Conservation (phyloP, 345 rosid genomes). For the Acer saccharum region DNA sequence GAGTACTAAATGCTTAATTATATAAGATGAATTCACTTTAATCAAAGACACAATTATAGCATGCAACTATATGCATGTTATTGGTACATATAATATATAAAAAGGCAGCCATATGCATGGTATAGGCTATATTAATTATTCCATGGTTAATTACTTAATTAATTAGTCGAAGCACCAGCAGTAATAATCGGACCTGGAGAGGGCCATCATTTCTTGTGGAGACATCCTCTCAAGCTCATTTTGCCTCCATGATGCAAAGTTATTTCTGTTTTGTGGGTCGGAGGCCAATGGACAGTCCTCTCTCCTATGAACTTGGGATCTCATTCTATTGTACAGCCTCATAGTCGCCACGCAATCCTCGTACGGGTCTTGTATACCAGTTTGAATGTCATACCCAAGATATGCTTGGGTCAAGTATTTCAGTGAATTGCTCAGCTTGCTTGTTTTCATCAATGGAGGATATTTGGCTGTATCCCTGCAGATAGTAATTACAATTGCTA, state of each 20-base stretch:
- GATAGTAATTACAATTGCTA: neutral
- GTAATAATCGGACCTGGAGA: conserved; percentile 82
- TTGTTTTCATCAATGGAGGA: conserved; percentile 93
- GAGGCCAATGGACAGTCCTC: conserved; percentile 70
- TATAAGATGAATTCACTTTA: no score
- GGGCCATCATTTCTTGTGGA: conserved; percentile 66
- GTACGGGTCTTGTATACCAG: conserved; percentile 73
- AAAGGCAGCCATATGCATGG: neutral
- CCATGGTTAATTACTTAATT: no score
- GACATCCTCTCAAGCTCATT: conserved; percentile 78
- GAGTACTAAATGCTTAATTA: neutral
- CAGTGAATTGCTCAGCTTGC: conserved; percentile 94
- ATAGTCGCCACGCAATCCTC: conserved; percentile 88
- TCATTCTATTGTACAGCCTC: conserved; percentile 94
- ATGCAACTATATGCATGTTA: neutral
- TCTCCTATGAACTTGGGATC: conserved; percentile 56
- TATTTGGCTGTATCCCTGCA: conserved; percentile 81
- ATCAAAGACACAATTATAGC: neutral
- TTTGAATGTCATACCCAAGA: conserved; percentile 93
- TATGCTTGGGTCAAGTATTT: conserved; percentile 84
- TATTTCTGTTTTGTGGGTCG: conserved; percentile 77
- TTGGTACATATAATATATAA: neutral
- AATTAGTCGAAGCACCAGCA: conserved; percentile 86
- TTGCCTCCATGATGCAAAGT: conserved; percentile 78
- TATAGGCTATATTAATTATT: neutral